Evolutionary conservation across 2,329 filamentous ascomycete genomes (phyloP), one percentile per base, ranked within the genome.

Genomic region (Nothopassalora personata): DNA sequence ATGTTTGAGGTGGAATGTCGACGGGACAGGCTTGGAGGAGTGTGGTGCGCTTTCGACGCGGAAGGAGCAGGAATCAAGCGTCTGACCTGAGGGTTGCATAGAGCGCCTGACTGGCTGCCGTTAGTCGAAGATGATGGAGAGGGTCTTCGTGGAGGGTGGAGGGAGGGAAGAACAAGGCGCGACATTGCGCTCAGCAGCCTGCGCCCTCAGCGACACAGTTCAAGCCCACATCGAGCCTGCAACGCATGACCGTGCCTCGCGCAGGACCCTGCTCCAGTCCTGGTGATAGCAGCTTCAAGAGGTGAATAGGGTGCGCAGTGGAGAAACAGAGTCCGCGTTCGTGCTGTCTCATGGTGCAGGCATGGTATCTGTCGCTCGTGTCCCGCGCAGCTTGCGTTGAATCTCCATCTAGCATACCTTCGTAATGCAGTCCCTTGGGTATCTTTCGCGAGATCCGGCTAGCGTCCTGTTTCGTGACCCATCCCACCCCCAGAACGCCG

Each of bases 381-480:
- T 27, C 34, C 23, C 34, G 52, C 39, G 39, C 39, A 54, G 19
- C 34, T n/a, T 28, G 36, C 52, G 34, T 36, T 9, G 8, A 54
- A 33, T 49, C 1, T 34, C 15, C 45, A 9, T 23, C 30, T 10
- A 33, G 30, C 27, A 34, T 23, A 53, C 36, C 43, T 55, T 27
- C n/a, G 8, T 34, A 31, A 33, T 30, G 13, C 53, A 27, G 10
- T 27, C 15, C 23, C 23, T 48, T 55, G 53, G 53, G 53, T 48
- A 55, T 55, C 53, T 54, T 47, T 36, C 36, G 39, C 39, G 43
- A 55, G 30, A 54, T 18, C 34, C 46, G 34, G 18, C 36, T 54
- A 9, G 46, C 46, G 19, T 49, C 49, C 27, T 51, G 49, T 51
- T 19, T n/a, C 49, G 18, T 55, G 53, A n/a, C 53, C 53, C 46